Percentiles rank a stretch among this genome's conserved stretches.
Evolutionary conservation across 495 filamentous ascomycete species (phyloP).

Genomic region (Bombardia bombarda): DNA sequence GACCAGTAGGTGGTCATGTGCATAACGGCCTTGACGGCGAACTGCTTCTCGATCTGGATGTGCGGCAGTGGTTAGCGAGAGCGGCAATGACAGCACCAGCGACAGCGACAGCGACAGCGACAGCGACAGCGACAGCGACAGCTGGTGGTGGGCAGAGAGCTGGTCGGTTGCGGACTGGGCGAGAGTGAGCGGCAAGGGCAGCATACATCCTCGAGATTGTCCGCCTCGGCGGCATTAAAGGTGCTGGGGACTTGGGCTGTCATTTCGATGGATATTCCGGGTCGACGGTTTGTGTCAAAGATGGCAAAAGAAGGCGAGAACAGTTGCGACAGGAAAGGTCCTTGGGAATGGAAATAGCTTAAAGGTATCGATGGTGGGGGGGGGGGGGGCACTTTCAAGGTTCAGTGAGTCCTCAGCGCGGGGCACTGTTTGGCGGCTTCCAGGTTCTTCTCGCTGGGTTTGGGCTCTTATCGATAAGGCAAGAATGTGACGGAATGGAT

Average conservation of each 20-base stretch:
- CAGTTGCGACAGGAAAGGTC: too few species aligned
- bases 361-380: too few species aligned
- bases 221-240: conserved; percentile 40
- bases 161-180: not conserved
- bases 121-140: too few species aligned
- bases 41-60: conserved; percentile 99
- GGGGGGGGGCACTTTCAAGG: too few species aligned
- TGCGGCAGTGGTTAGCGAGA: too few species aligned
- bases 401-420: too few species aligned
- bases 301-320: not conserved
- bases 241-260: conserved; percentile 22
- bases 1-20: conserved; percentile 96
- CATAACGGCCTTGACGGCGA: conserved; percentile 95
- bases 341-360: too few species aligned
- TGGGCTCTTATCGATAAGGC: too few species aligned
- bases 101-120: too few species aligned
- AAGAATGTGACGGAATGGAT: too few species aligned
- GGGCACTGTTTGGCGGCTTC: too few species aligned
- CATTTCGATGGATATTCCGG: not conserved
- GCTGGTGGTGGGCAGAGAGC: not conserved
- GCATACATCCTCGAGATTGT: conserved; percentile 42
- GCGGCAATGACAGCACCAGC: not conserved
- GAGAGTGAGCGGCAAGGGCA: not conserved
- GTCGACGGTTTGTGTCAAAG: not conserved
- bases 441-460: too few species aligned